Evolutionary conservation across 2,329 filamentous ascomycete genomes (phyloP), one percentile per base, ranked within the genome.

Genomic region (Alternaria triticimaculans): DNA sequence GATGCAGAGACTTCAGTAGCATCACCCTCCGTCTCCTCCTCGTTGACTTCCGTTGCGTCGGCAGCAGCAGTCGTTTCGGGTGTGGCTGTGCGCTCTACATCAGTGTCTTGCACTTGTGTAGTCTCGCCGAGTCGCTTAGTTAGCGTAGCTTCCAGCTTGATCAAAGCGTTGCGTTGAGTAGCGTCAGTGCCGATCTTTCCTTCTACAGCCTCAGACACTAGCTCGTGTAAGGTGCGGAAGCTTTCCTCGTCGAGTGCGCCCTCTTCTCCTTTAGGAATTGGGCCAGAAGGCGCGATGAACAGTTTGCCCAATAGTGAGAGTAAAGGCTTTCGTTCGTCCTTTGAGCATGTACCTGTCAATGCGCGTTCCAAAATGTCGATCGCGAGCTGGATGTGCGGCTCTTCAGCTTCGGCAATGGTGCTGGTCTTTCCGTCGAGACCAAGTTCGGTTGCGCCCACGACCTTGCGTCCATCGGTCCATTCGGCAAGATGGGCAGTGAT

Each of bases 401-500:
- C 90, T 9, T 91, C 91, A 66, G 92, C 90, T 15, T 92, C 86
- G 55, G 70, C 67, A 72, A 58, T 78, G 68, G 83, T 84, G 82
- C 87, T 90, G 79, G 83, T 84, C 53, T 91, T 87, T 15, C 77
- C 74, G 30, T 78, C 74, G n/a, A 76, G 62, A 14, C 81, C 62
- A 83, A 75, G 37, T 28, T 79, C 72, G 1, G 86, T 81, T 82
- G 92, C 82, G 83, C 92, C 84, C 11, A 89, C 82, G 7, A 89
- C 84, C 79, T 96, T 94, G 54, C 95, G 86, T 41, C 94, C 94
- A 78, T 98, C 95, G 0, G 95, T 98, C 96, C 95, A 98, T 78
- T 98, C 95, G 1, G 94, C 88, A 8, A 98, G 83, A 74, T 94
- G 95, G 4, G 92, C 89, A 1, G 92, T 93, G 62, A 97, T 92